Conservation (phyloP, 495 filamentous ascomycete genomes). For the Aspergillus conjunctus region DNA sequence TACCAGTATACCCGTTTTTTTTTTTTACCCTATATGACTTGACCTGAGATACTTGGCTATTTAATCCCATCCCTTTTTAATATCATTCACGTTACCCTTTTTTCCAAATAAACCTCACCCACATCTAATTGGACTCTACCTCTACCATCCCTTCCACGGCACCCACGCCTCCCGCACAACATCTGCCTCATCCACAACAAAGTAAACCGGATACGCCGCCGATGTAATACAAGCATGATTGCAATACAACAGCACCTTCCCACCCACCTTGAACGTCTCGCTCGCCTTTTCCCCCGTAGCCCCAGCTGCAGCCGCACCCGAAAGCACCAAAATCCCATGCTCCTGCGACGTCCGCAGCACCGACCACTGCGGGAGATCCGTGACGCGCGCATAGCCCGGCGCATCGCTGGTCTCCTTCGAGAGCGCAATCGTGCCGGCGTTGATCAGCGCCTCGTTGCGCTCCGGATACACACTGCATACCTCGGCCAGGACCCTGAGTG, state of each 20-base stretch:
- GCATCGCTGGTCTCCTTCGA: slow-evolving; percentile 22
- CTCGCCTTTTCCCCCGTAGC: slow-evolving; percentile 18
- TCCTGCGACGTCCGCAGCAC: slow-evolving; percentile 66
- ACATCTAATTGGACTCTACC: too few species aligned
- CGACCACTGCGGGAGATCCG: slow-evolving; percentile 52
- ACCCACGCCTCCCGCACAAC: slow-evolving; percentile 36
- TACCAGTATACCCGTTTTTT: too few species aligned
- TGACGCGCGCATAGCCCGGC: slow-evolving; percentile 14
- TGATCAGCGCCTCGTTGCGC: slow-evolving; percentile 32
- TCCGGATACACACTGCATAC: slow-evolving; percentile 32
- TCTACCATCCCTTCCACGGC: slow-evolving; percentile 35
- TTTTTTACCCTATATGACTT: too few species aligned
- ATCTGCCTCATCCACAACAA: slow-evolving; percentile 23
- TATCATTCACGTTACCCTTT: too few species aligned
- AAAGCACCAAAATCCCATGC: slow-evolving; percentile 58
- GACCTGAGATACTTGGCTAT: too few species aligned
- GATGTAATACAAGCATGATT: slow-evolving; percentile 38
- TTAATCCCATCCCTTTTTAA: too few species aligned
- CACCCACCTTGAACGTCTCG: slow-evolving; percentile 29
- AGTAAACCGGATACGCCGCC: slow-evolving; percentile 10
- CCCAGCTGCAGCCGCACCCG: neutral
- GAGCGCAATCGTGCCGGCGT: slow-evolving; percentile 26
- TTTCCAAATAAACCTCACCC: too few species aligned
- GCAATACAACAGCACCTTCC: slow-evolving; percentile 32
- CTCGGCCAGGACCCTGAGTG: slow-evolving; percentile 23